Percentiles rank a stretch among this genome's conserved stretches.
These are phyloP conservation scores for Multifurca ochricompacta DNA, from an alignment of 768 basidiomycete genomes.

Conservation along the genomic window DNA sequence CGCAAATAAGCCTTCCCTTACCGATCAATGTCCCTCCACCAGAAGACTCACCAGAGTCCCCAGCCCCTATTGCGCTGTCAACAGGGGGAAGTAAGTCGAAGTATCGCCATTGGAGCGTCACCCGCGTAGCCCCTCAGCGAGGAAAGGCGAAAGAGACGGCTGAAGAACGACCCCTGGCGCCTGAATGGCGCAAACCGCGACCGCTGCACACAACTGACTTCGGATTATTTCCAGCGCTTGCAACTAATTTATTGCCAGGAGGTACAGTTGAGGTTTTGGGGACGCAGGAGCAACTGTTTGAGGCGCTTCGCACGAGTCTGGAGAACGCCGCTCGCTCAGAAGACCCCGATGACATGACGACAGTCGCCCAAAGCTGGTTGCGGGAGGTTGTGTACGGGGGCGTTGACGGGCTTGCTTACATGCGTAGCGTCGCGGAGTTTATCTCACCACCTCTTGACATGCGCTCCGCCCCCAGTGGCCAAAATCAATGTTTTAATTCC, in stretches of 20 bases:
- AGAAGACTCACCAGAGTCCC: conserved; percentile 21
- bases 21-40: conserved; percentile 26
- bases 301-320: conserved; percentile 20
- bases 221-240: conserved; percentile 51
- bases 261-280: conserved; percentile 22
- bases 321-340: conserved; percentile 12
- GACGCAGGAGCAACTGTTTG: conserved; percentile 27
- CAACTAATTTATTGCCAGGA: conserved; percentile 18
- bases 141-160: conserved; percentile 48
- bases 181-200: conserved; percentile 42
- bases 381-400: conserved; percentile 76
- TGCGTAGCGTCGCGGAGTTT: conserved; percentile 71
- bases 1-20: conserved; percentile 23
- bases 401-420: conserved; percentile 66
- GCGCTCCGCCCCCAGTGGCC: not conserved
- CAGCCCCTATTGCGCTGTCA: conserved; percentile 1
- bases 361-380: conserved; percentile 58
- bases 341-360: conserved; percentile 26
- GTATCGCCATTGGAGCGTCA: conserved; percentile 55
- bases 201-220: conserved; percentile 52
- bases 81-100: conserved; percentile 22
- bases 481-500: not conserved
- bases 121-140: conserved; percentile 41
- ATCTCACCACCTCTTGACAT: conserved; percentile 30
- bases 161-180: conserved; percentile 30